Conservation (phyloP, 768 basidiomycete species). For the Boletus pseudo-olivaceus region DNA sequence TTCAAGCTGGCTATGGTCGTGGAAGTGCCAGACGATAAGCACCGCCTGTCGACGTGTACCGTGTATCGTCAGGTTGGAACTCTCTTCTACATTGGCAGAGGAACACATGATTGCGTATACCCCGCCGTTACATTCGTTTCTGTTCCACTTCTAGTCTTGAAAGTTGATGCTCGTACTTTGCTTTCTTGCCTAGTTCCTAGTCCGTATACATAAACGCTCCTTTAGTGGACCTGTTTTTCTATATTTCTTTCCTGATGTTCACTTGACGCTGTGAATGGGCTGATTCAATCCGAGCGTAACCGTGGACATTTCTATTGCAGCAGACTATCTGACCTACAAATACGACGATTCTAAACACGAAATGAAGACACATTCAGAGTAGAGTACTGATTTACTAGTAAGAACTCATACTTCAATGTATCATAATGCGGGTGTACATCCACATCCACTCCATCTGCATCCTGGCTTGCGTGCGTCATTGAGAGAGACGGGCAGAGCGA, state of each 20-base stretch:
- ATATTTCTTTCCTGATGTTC: conserved; percentile 8
- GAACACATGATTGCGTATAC: conserved; percentile 23
- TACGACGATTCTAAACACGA: too few relatives aligned
- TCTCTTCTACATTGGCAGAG: conserved; percentile 4
- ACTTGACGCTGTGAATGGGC: conserved; percentile 14
- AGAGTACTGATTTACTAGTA: too few relatives aligned
- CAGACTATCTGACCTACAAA: too few relatives aligned
- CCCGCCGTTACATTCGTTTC: conserved; percentile 22
- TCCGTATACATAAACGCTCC: conserved; percentile 17
- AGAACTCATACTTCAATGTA: too few relatives aligned
- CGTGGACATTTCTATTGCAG: too few relatives aligned
- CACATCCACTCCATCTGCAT: background rate
- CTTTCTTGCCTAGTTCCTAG: background rate
- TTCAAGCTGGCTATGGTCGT: conserved; percentile 82
- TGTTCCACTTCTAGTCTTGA: conserved; percentile 7
- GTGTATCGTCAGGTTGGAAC: conserved; percentile 6
- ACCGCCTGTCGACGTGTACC: background rate
- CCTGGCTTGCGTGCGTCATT: background rate
- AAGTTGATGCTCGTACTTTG: conserved; percentile 2
- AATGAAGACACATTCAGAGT: too few relatives aligned
- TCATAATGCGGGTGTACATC: too few relatives aligned
- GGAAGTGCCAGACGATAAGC: conserved; percentile 40
- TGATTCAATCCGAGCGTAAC: background rate
- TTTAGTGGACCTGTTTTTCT: conserved; percentile 20
- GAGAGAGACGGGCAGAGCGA: conserved; percentile 31